Conservation (phyloP, 2,329 filamentous ascomycete genomes). For the Monosporascus sp. region DNA sequence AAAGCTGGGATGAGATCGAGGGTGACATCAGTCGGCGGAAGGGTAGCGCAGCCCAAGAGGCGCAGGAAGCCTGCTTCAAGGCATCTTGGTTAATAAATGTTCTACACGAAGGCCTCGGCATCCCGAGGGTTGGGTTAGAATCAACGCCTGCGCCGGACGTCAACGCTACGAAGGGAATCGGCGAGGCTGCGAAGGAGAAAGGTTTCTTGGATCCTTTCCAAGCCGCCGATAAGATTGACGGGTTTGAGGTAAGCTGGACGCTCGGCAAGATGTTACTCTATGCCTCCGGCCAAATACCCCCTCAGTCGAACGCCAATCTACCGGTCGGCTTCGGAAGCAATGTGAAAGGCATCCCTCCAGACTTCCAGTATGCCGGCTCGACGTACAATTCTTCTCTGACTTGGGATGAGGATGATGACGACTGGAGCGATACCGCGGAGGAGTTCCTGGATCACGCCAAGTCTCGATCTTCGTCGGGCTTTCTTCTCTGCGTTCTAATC, state of each 20-base stretch:
- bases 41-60: constrained; percentile 73
- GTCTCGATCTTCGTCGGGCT: constrained; percentile 64
- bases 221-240: constrained; percentile 86
- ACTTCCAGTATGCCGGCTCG: constrained; percentile 81
- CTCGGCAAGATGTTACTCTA: constrained; percentile 95
- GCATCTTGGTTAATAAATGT: constrained; percentile 97
- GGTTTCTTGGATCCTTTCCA: constrained; percentile 83
- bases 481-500: constrained; percentile 73
- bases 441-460: constrained; percentile 62
- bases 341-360: constrained; percentile 56
- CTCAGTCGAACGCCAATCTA: constrained; percentile 49
- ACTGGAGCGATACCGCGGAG: constrained; percentile 47
- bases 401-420: constrained; percentile 39
- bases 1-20: constrained; percentile 75
- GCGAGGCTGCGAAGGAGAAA: constrained; percentile 64
- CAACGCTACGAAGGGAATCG: constrained; percentile 68
- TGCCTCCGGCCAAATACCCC: constrained; percentile 79
- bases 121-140: constrained; percentile 80
- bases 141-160: constrained; percentile 44
- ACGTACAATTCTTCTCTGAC: constrained; percentile 31
- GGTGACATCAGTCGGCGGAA: constrained; percentile 58
- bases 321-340: constrained; percentile 95
- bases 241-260: constrained; percentile 94
- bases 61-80: constrained; percentile 92
- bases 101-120: constrained; percentile 89